These are phyloP conservation scores for Rubia yunnanensis DNA, from an alignment of 257 asterid genomes.

Conservation along the genomic window DNA sequence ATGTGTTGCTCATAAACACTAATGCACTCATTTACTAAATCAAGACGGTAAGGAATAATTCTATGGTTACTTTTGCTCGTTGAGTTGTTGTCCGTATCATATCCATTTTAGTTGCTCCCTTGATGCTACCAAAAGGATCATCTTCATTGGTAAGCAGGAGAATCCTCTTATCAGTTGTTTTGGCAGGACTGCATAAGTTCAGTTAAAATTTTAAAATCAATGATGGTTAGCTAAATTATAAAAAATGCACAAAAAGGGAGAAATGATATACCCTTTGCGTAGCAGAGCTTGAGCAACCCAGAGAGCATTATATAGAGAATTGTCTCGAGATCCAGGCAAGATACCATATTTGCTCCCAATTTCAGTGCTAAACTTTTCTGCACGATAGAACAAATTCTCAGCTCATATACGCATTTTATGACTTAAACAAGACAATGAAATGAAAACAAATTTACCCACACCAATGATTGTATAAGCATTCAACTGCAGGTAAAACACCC, in stretches of 20 bases:
- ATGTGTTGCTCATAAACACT: neutral
- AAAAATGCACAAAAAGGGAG: conserved; percentile 10
- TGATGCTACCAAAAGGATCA: conserved; percentile 86
- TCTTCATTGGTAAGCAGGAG: conserved; percentile 87
- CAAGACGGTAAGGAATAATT: neutral
- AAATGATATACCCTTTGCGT: conserved; percentile 69
- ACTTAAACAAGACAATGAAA: neutral
- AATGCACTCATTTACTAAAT: neutral
- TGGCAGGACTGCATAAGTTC: conserved; percentile 53
- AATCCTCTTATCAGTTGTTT: conserved; percentile 76
- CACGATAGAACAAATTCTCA: conserved; percentile 19
- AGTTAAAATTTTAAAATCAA: conserved; percentile 11
- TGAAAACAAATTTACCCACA: neutral
- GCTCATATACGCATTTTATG: neutral
- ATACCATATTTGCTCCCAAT: conserved; percentile 86
- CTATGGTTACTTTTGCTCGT: conserved; percentile 69
- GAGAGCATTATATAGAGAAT: conserved; percentile 86
- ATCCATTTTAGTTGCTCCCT: conserved; percentile 79
- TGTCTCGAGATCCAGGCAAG: conserved; percentile 78
- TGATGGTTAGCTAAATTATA: conserved; percentile 7
- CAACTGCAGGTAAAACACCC: neutral
- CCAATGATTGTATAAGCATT: neutral
- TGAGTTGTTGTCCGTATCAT: conserved; percentile 92
- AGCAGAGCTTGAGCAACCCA: conserved; percentile 96
- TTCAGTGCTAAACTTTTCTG: conserved; percentile 66